Evolutionary conservation across 805 yeast species (phyloP), one percentile per base, ranked within the genome.

Genomic region (Zygotorulaspora florentina): DNA sequence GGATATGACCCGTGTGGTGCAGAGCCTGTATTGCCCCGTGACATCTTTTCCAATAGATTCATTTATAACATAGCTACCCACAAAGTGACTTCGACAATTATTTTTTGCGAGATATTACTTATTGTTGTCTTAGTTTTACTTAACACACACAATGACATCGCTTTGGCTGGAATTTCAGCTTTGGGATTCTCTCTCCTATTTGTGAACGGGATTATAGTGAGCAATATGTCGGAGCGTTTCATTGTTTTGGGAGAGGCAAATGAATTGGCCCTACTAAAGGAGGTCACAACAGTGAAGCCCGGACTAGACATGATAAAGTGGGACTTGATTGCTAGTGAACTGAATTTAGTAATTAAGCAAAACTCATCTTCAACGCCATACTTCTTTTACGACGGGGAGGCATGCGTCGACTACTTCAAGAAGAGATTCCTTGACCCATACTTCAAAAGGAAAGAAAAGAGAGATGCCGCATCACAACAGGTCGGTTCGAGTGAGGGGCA

Each of bases 371-470:
- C 41, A 10, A 30, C 52, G 27, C 52, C 49, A 18, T 40, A 48
- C 18, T 48, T 45, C 28, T 48, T 48, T 35, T 48, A 48, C 37
- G 49, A 45, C 26, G 52, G 52, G 16, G 42, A 36, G 15, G 42
- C 37, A 9, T 48, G 52, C 25, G 23, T 28, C 18, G 33, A 35
- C 9, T 34, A 8, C 8, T 44, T 44, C 20, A 44, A 16, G n/a
- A 39, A 30, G 15, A 17, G 31, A 27, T 44, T 28, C 47, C 36
- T 39, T 39, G 25, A 15, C 12, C 43, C 43, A 27, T 44, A 44
- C 47, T 26, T 16, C 28, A 18, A 29, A 20, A 36, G 35, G n/a
- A 25, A 20, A 17, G 28, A 13, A 18, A 29, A 28, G 20, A 18
- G 8, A 16, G 23, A 18, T n/a, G 7, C 3, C 12, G 29, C 28